Evolutionary conservation across 768 basidiomycete genomes (phyloP), one percentile per base, ranked within the genome.

Genomic region (Galerina sulciceps): DNA sequence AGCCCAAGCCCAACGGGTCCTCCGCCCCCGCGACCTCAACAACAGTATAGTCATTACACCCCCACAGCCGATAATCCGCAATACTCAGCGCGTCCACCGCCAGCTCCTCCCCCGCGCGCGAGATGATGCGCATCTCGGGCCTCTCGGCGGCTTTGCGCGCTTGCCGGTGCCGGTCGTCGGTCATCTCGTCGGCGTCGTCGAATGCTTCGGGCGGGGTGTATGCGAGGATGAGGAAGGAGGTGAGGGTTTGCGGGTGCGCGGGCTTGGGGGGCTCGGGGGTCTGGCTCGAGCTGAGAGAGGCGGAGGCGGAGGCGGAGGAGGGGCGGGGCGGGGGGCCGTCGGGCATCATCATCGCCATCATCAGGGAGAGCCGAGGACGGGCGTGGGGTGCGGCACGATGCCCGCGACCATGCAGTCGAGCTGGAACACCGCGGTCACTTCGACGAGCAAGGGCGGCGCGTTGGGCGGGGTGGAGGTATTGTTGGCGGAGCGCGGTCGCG

Each of bases 391-490:
- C 5, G 93, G 90, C 2, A 89, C 84, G 55, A 99, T 87, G 18
- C 96, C 96, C 1, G 95, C 85, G 40, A 99, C 85, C 93, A 97
- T 96, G 70, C 92, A 94, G 71, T 99, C 97, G 45, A 99, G 79
- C 68, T 94, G 89, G 73, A 98, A 94, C 40, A 93, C 88, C 2
- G 91, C 91, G 0, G 92, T 94, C 63, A 98, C 90, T 67, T 98
- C 96, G 52, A 93, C 93, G 38, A 86, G 72, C 56, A 88, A 81
- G 9, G 88, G 86, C 0, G 87, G 81, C 9, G 80, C 73, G 58
- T 80, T 82, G 1, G 81, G 74, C 0, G 79, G 69, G 2, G 79
- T 68, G 4, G 81, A 71, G n/a, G 79, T 73, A 26, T 73, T 68
- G 15, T 76, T 72, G 0, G 77, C 73, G 14, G n/a, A n/a, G n/a